Evolutionary conservation across 495 filamentous ascomycete genomes (phyloP).

Genomic region (Pseudotulostoma volvatum): DNA sequence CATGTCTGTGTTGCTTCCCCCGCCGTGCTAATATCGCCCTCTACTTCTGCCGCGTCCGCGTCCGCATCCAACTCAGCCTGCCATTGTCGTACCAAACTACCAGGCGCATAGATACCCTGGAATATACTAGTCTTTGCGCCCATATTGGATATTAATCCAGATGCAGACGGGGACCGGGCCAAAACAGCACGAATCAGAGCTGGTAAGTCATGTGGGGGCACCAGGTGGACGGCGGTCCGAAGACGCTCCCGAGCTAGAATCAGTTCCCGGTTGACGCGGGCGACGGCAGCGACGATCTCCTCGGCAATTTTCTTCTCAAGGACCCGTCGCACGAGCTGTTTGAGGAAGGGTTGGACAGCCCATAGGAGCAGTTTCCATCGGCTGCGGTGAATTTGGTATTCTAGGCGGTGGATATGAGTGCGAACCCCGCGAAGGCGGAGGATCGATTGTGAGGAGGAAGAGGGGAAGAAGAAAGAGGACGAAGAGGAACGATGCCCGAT

Average conservation of each 20-base stretch:
- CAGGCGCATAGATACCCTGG: conserved; percentile 70
- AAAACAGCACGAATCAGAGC: conserved; percentile 73
- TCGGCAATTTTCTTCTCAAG: conserved; percentile 64
- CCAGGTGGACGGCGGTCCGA: conserved; percentile 68
- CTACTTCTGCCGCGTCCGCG: conserved; percentile 45
- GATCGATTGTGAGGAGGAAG: too few species aligned
- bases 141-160: too few species aligned
- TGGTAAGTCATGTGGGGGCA: conserved; percentile 58
- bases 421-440: conserved; percentile 58
- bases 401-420: conserved; percentile 73
- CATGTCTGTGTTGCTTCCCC: conserved; percentile 47
- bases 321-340: conserved; percentile 58
- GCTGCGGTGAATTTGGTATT: conserved; percentile 57
- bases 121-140: conserved; percentile 53
- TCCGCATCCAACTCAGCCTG: conserved; percentile 56
- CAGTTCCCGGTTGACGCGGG: conserved; percentile 66
- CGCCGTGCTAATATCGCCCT: conserved; percentile 33
- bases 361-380: conserved; percentile 63
- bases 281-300: conserved; percentile 50
- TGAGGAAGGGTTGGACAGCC: conserved; percentile 72
- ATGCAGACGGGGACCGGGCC: conserved; percentile 32
- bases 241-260: conserved; percentile 75
- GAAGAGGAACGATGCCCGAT: conserved; percentile 58
- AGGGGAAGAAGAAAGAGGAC: too few species aligned
- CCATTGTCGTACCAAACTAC: conserved; percentile 76